These are phyloP conservation scores for Ustilago vetiveriae DNA, from an alignment of 1,284 basidiomycete genomes.

Conservation along the genomic window DNA sequence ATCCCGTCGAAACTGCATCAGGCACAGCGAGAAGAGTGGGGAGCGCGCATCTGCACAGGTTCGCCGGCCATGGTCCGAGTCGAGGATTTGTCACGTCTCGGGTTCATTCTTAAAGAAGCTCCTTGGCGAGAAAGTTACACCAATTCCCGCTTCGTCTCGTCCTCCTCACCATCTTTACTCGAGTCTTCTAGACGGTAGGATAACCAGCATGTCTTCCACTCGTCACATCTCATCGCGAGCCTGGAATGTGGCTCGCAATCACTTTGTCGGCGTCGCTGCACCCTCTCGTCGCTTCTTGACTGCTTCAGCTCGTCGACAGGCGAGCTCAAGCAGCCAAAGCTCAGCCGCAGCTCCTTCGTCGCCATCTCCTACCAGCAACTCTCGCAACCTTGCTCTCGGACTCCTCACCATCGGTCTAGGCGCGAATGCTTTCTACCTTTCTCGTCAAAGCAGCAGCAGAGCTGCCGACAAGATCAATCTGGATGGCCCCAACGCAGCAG, in stretches of 20 bases:
- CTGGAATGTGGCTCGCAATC: conserved; percentile 1
- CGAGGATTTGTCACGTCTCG: no score
- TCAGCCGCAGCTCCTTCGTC: neutral
- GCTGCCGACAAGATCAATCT: conserved; percentile 12
- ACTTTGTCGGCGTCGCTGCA: neutral
- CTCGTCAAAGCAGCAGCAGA: neutral
- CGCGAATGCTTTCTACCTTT: conserved; percentile 33
- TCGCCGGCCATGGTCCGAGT: no score
- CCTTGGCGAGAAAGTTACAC: no score
- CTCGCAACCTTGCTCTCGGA: conserved; percentile 22
- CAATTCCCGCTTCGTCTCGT: neutral
- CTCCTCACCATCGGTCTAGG: conserved; percentile 34
- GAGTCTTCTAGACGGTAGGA: no score
- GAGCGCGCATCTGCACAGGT: no score
- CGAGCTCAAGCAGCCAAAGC: neutral
- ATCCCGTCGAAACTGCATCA: neutral
- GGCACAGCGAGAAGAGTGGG: neutral
- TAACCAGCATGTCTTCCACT: no score
- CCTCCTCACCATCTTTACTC: neutral
- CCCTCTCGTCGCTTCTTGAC: conserved; percentile 2
- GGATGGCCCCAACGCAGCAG: conserved; percentile 7
- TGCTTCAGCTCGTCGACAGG: conserved; percentile 14
- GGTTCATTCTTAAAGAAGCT: no score
- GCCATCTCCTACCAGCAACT: neutral
- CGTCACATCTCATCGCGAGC: neutral